Evolutionary conservation across 805 yeast genomes (phyloP).

Genomic region (Blastobotrys muscicola): DNA sequence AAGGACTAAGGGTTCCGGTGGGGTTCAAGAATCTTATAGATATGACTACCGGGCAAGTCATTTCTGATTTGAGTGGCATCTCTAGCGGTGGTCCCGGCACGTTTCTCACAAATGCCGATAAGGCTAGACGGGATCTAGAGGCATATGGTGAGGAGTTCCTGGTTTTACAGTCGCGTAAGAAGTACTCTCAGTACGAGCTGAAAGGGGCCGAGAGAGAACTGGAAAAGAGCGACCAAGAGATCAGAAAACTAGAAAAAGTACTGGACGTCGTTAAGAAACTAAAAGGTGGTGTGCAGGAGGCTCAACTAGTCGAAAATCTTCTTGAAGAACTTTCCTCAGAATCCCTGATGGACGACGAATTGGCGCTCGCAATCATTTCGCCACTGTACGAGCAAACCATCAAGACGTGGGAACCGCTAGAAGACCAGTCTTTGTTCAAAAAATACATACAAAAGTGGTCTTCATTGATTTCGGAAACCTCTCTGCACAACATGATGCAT

Average conservation of each 20-base stretch:
- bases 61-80: neutral
- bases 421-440: slow-evolving; percentile 25
- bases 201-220: too few relatives aligned
- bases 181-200: slow-evolving; percentile 15
- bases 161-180: slow-evolving; percentile 17
- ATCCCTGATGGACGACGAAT: slow-evolving; percentile 17
- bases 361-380: slow-evolving; percentile 18
- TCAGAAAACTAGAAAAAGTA: slow-evolving; percentile 3
- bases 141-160: slow-evolving; percentile 22
- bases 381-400: slow-evolving; percentile 17
- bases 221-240: neutral
- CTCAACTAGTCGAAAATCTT: slow-evolving; percentile 3
- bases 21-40: slow-evolving; percentile 20
- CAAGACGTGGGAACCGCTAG: slow-evolving; percentile 32
- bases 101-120: neutral
- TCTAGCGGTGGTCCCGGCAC: neutral
- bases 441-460: slow-evolving; percentile 1
- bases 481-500: slow-evolving; percentile 30
- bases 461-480: neutral
- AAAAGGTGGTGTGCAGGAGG: slow-evolving; percentile 10
- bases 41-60: slow-evolving; percentile 12
- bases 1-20: slow-evolving; percentile 23
- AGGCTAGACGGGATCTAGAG: slow-evolving; percentile 18
- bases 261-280: slow-evolving; percentile 24
- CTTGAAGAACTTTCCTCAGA: slow-evolving; percentile 19